Conservation (phyloP, 73 alveolate species). For the Loxodes magnus region DNA sequence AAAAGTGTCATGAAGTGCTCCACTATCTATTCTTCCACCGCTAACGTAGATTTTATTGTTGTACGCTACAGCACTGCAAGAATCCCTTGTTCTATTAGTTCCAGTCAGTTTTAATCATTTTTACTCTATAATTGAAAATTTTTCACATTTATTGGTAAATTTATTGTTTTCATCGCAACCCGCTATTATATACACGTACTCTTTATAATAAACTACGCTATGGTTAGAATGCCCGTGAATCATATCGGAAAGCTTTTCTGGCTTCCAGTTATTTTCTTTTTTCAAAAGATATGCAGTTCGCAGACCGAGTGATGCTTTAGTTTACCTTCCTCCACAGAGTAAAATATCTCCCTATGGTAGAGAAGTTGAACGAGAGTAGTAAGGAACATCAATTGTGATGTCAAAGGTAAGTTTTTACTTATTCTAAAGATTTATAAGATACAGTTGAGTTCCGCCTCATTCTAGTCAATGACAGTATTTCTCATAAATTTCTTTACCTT, state of each 20-base stretch:
- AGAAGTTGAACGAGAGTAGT: too few species aligned
- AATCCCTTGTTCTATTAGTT: not conserved
- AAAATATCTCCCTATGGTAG: too few species aligned
- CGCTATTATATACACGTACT: conserved; percentile 3
- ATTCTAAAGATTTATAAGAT: too few species aligned
- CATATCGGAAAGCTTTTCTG: conserved; percentile 1
- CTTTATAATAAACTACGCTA: not conserved
- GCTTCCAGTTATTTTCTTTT: not conserved
- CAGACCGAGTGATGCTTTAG: not conserved
- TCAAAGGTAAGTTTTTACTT: too few species aligned
- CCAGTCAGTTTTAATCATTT: conserved; percentile 1
- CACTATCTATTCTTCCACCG: conserved; percentile 1
- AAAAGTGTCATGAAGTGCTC: not conserved
- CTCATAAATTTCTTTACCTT: too few species aligned
- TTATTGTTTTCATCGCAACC: conserved; percentile 1
- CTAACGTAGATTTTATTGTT: not conserved
- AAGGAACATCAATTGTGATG: too few species aligned
- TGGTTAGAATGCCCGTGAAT: conserved; percentile 3
- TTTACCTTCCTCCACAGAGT: conserved; percentile 10
- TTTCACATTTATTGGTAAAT: conserved; percentile 10
- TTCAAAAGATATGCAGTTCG: not conserved
- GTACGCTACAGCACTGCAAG: conserved; percentile 2
- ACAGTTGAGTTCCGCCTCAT: too few species aligned
- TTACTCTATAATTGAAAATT: not conserved
- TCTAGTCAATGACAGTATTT: too few species aligned